These are phyloP conservation scores for Tylopilus intermedius DNA, from an alignment of 768 basidiomycete species.

Conservation along the genomic window DNA sequence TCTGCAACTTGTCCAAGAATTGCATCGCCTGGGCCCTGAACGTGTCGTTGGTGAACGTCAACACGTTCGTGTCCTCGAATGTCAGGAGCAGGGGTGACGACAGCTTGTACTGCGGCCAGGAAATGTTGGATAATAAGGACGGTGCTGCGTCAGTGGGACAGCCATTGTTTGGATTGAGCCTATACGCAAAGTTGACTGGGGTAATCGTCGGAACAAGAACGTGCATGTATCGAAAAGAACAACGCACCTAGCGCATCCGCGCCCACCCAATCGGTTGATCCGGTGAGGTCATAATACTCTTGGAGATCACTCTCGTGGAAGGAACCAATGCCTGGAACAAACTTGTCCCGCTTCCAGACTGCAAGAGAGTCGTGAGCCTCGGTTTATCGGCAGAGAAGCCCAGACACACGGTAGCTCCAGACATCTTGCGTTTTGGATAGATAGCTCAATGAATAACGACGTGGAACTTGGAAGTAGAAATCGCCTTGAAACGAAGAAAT, in stretches of 20 bases:
- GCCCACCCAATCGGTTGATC: constrained; percentile 13
- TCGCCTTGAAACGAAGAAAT: constrained; percentile 20
- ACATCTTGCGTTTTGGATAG: constrained; percentile 12
- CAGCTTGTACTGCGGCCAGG: not conserved
- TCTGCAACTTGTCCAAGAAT: not conserved
- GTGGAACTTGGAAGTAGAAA: constrained; percentile 2
- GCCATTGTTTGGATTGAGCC: constrained; percentile 11
- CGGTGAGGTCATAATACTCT: constrained; percentile 12
- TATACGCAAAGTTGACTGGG: constrained; percentile 17
- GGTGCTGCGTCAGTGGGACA: constrained; percentile 9
- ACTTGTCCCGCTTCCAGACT: not conserved
- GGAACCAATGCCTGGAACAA: not conserved
- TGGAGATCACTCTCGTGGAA: constrained; percentile 3
- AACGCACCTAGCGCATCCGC: constrained; percentile 11
- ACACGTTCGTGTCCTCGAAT: not conserved
- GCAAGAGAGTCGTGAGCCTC: not conserved
- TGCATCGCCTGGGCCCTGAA: not conserved
- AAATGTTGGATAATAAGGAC: not conserved
- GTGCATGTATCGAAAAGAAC: not conserved
- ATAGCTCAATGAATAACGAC: constrained; percentile 4
- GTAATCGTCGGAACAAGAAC: not conserved
- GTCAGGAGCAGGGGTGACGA: not conserved
- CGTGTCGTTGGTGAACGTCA: not conserved
- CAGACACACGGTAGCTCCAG: constrained; percentile 9
- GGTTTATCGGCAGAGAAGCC: not conserved